Evolutionary conservation across 179 eudicot species (phyloP).

Genomic region (Gypsophila paniculata): DNA sequence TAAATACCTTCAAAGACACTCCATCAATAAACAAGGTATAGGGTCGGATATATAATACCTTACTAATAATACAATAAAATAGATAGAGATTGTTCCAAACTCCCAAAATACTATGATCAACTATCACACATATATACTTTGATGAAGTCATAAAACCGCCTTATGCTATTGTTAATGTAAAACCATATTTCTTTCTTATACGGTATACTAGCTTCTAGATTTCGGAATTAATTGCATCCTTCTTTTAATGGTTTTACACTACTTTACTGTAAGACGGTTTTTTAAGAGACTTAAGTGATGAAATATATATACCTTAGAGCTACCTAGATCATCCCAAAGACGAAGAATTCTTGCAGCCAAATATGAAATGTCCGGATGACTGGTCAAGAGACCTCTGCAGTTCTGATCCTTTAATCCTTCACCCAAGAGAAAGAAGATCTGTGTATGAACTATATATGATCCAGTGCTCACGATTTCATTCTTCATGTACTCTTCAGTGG

Average conservation of each 20-base stretch:
- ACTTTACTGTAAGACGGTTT: too few species aligned
- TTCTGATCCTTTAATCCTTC: conserved; percentile 2
- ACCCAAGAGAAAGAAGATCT: conserved; percentile 24
- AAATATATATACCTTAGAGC: conserved; percentile 11
- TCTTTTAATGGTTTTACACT: background rate
- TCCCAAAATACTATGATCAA: too few species aligned
- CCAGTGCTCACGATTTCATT: conserved; percentile 29
- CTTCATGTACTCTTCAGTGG: conserved; percentile 35
- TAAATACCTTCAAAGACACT: too few species aligned
- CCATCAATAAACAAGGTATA: too few species aligned
- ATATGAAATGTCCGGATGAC: conserved; percentile 19
- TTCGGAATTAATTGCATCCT: background rate
- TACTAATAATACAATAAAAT: too few species aligned
- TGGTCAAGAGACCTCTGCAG: conserved; percentile 5
- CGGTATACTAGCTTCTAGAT: too few species aligned
- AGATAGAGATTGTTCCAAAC: too few species aligned
- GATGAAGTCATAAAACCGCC: too few species aligned
- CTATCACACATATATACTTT: too few species aligned
- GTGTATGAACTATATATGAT: conserved; percentile 18
- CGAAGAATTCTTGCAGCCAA: conserved; percentile 28
- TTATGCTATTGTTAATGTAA: too few species aligned
- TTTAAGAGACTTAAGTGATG: background rate
- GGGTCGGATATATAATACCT: too few species aligned
- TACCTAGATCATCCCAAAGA: conserved; percentile 35
- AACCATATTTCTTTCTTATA: too few species aligned